Conservation (phyloP, 257 asterid genomes). For the Phtheirospermum japonicum region DNA sequence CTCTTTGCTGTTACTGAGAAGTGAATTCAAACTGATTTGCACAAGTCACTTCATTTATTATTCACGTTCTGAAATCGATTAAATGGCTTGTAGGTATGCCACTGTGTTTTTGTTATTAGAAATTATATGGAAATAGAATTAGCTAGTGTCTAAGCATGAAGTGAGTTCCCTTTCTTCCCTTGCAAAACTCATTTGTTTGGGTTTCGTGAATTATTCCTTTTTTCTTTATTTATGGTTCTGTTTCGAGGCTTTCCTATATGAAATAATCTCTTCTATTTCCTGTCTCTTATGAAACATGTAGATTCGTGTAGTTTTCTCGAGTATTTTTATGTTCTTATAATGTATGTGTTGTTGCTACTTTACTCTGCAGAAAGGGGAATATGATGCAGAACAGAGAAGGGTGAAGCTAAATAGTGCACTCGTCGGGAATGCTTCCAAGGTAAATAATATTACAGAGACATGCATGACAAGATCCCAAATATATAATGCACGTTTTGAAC, state of each 20-base stretch:
- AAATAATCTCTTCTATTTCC: too few species aligned
- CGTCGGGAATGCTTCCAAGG: conserved; percentile 80
- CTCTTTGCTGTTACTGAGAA: not conserved
- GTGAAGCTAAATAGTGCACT: conserved; percentile 53
- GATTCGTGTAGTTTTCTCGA: too few species aligned
- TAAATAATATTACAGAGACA: conserved; percentile 10
- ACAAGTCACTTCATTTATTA: not conserved
- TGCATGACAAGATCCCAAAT: not conserved
- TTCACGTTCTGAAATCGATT: not conserved
- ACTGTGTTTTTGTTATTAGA: not conserved
- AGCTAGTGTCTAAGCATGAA: conserved; percentile 9
- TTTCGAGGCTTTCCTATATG: too few species aligned
- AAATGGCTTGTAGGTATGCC: not conserved
- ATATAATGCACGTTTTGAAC: not conserved
- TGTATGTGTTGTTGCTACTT: not conserved
- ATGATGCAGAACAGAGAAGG: conserved; percentile 38
- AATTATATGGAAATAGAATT: conserved; percentile 7
- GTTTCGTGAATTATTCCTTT: too few species aligned
- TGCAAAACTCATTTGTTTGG: too few species aligned
- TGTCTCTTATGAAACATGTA: too few species aligned
- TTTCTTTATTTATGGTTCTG: too few species aligned
- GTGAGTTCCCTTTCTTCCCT: too few species aligned
- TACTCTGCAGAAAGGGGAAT: conserved; percentile 50
- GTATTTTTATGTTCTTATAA: not conserved
- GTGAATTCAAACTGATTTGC: not conserved